phyloP scores from a whole-genome alignment of 768 basidiomycete genomes.

The Lactifluus subvellereus region DNA sequence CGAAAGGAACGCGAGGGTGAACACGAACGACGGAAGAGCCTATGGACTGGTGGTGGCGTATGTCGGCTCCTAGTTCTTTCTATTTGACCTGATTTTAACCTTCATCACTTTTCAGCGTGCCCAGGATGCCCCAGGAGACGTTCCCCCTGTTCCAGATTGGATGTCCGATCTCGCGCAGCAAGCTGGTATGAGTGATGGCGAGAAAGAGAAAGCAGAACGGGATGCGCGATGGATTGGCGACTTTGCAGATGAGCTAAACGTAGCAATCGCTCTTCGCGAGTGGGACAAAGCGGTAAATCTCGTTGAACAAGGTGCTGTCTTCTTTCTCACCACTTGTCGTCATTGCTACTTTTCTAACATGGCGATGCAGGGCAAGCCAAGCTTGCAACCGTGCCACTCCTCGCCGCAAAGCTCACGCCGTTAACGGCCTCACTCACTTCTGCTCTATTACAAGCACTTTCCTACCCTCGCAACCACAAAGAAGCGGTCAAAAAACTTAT shows the following conservation, averaged over 20 bases:
- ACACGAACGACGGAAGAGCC: conserved; percentile 78
- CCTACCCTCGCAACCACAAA: conserved; percentile 72
- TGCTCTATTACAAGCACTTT: conserved; percentile 67
- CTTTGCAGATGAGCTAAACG: conserved; percentile 86
- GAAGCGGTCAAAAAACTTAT: conserved; percentile 66
- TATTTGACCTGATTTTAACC: conserved; percentile 3
- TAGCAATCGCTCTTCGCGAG: conserved; percentile 81
- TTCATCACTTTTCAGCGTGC: conserved; percentile 27
- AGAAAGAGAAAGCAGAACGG: conserved; percentile 70
- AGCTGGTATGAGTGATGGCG: conserved; percentile 47
- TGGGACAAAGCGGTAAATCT: conserved; percentile 85
- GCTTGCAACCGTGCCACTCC: conserved; percentile 46
- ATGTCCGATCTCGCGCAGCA: conserved; percentile 61
- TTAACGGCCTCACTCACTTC: conserved; percentile 64
- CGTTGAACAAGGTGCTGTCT: conserved; percentile 65
- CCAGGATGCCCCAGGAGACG: conserved; percentile 32
- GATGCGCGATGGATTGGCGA: conserved; percentile 87
- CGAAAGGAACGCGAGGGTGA: conserved; percentile 93
- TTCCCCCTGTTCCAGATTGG: conserved; percentile 70
- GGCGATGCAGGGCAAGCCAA: conserved; percentile 50
- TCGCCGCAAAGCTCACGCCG: conserved; percentile 54
- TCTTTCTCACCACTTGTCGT: background rate
- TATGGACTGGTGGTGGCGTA: conserved; percentile 51
- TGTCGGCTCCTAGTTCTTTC: conserved; percentile 17
- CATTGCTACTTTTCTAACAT: background rate